These are phyloP conservation scores for Cicer pinnatifidum DNA, from an alignment of 306 rosid genomes.

Conservation along the genomic window DNA sequence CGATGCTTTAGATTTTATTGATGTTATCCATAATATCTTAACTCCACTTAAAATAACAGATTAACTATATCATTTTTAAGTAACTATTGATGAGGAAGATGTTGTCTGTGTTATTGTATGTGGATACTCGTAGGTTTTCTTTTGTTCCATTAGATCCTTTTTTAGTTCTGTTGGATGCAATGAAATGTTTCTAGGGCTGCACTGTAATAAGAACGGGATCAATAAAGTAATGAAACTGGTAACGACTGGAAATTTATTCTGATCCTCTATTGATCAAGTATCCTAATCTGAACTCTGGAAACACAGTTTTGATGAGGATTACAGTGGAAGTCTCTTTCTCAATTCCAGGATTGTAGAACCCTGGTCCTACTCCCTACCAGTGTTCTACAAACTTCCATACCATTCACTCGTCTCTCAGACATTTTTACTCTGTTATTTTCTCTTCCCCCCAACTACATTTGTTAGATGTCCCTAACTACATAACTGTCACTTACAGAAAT, in stretches of 20 bases:
- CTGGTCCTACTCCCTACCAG: constrained; percentile 4
- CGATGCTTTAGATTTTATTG: constrained; percentile 3
- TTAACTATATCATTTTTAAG: constrained; percentile 17
- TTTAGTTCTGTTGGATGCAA: constrained; percentile 24
- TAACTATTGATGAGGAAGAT: constrained; percentile 31
- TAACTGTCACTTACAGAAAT: constrained; percentile 2
- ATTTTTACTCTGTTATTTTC: constrained; percentile 24
- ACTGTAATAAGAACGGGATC: constrained; percentile 1
- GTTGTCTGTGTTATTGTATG: constrained; percentile 11
- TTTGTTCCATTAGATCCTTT: constrained; percentile 27
- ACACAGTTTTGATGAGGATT: constrained; percentile 8
- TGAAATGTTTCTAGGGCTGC: constrained; percentile 19
- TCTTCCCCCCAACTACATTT: background rate
- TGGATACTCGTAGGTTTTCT: constrained; percentile 4
- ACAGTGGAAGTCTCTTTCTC: background rate
- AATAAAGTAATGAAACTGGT: background rate
- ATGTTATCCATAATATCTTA: constrained; percentile 24
- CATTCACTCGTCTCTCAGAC: background rate
- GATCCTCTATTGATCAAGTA: constrained; percentile 8
- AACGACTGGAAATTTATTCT: background rate
- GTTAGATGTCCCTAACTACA: constrained; percentile 20
- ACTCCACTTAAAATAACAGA: background rate
- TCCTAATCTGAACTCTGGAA: background rate
- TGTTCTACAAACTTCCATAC: background rate
- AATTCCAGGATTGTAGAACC: constrained; percentile 17